Conservation (phyloP, 1,284 basidiomycete species). For the Moesziomyces globuligerus region DNA sequence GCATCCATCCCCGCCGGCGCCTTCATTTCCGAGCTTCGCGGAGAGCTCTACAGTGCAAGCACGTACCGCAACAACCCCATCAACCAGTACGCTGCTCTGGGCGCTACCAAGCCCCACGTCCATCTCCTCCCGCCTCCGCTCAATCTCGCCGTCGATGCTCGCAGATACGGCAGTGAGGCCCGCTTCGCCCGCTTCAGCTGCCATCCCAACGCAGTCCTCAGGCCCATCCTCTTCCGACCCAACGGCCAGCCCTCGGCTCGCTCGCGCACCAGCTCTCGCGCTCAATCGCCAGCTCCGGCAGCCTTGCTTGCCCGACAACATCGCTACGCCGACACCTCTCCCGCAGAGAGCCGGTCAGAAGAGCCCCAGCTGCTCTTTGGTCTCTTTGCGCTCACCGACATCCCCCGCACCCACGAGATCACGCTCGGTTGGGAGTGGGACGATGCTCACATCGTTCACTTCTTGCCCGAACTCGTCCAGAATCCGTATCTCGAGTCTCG, state of each 20-base stretch:
- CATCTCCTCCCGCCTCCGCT: conserved; percentile 83
- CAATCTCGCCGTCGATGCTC: conserved; percentile 82
- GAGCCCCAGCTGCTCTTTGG: conserved; percentile 77
- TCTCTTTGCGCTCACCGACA: conserved; percentile 81
- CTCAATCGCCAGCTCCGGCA: conserved; percentile 22
- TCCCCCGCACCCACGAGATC: conserved; percentile 85
- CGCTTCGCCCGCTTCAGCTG: conserved; percentile 86
- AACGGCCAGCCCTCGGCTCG: conserved; percentile 27
- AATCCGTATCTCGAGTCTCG: conserved; percentile 56
- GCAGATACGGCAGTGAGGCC: conserved; percentile 79
- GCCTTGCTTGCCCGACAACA: conserved; percentile 16
- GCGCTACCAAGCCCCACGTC: conserved; percentile 75
- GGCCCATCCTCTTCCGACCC: conserved; percentile 76
- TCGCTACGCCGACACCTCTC: conserved; percentile 46
- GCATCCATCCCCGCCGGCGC: conserved; percentile 66
- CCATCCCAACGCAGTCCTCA: conserved; percentile 85
- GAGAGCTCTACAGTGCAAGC: conserved; percentile 66
- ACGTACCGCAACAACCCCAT: conserved; percentile 69
- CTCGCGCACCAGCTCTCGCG: conserved; percentile 36
- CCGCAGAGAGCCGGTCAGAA: conserved; percentile 54
- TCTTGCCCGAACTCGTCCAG: conserved; percentile 77
- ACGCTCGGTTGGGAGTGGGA: conserved; percentile 97
- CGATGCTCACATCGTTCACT: conserved; percentile 86
- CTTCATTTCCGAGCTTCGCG: conserved; percentile 67
- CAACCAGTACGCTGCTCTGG: conserved; percentile 72